Conservation (phyloP, 2,329 filamentous ascomycete genomes). For the Phialophora verrucosa region DNA sequence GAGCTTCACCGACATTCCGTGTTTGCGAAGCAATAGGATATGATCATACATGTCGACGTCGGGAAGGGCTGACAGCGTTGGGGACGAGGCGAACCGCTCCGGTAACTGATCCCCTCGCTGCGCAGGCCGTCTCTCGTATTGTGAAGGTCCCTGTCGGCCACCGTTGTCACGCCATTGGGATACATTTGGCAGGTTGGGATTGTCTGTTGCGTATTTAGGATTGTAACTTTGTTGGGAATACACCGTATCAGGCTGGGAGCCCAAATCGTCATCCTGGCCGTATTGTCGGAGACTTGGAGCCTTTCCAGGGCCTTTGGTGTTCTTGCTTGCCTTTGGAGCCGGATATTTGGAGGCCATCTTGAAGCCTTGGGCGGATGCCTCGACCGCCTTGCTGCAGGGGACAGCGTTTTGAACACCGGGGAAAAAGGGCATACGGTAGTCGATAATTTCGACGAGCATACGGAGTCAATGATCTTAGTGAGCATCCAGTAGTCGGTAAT, state of each 20-base stretch:
- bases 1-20: conserved; percentile 22
- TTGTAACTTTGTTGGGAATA: background rate
- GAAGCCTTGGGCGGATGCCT: background rate
- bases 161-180: background rate
- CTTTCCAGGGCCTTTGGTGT: background rate
- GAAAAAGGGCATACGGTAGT: background rate
- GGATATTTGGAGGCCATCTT: background rate
- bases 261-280: background rate
- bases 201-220: background rate
- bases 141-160: background rate
- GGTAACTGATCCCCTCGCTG: background rate
- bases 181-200: background rate
- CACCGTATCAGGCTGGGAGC: background rate
- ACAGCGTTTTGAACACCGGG: background rate
- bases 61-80: background rate
- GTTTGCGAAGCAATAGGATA: conserved; percentile 20
- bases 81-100: background rate
- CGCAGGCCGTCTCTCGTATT: background rate
- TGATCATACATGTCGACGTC: conserved; percentile 22
- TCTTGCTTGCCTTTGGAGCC: background rate
- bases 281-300: background rate
- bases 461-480: background rate
- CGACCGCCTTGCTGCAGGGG: background rate
- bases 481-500: background rate
- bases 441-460: background rate